Percentiles rank a stretch among this genome's conserved stretches.
Conservation (phyloP, 202 grass and related monocot species). For the Panicum hallii region DNA sequence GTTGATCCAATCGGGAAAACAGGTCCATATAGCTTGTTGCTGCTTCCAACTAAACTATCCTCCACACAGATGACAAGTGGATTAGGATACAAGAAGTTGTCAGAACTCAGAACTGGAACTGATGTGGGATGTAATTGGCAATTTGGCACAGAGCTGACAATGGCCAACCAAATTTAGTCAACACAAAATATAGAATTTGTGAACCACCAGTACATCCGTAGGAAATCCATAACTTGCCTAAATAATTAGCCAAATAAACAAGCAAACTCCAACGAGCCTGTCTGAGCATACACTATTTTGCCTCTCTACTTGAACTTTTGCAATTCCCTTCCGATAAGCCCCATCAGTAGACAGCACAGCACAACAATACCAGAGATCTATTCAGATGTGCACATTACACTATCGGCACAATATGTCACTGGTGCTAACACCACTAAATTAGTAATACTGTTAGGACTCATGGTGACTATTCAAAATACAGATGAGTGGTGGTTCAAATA, state of each 20-base stretch:
- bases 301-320: slow-evolving; percentile 6
- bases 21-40: neutral
- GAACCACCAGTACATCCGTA: neutral
- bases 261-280: neutral
- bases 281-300: neutral
- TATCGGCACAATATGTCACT: slow-evolving; percentile 22
- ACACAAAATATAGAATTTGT: neutral
- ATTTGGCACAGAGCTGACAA: slow-evolving; percentile 5
- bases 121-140: neutral
- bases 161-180: neutral
- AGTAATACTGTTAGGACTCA: neutral
- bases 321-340: slow-evolving; percentile 1
- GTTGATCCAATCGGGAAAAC: neutral
- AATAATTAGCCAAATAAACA: slow-evolving; percentile 33
- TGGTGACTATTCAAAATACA: slow-evolving; percentile 8
- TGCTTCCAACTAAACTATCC: slow-evolving; percentile 24
- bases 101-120: neutral
- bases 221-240: neutral
- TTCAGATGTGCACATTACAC: neutral
- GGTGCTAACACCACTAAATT: neutral
- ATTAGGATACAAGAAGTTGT: neutral
- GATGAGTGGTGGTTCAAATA: neutral
- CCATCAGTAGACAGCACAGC: slow-evolving; percentile 19
- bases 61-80: slow-evolving; percentile 1
- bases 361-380: slow-evolving; percentile 1